Evolutionary conservation across 805 yeast species (phyloP).

Genomic region (Spathaspora gorwiae): DNA sequence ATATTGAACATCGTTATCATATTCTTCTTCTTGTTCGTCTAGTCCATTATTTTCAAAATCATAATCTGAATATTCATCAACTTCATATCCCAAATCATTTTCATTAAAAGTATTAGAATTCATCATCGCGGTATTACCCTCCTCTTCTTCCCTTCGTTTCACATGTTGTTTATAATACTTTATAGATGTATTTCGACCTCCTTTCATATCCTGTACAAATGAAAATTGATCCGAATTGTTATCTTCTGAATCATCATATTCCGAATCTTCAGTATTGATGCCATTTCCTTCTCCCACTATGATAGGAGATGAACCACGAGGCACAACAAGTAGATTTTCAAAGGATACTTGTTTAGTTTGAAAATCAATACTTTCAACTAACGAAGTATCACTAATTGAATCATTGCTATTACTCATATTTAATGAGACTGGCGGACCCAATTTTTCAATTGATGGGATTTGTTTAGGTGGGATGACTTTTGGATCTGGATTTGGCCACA

Average conservation of each 20-base stretch:
- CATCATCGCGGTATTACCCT: constrained; percentile 2
- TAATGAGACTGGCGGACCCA: constrained; percentile 4
- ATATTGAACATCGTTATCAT: constrained; percentile 10
- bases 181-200: constrained; percentile 42
- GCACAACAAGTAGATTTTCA: not conserved
- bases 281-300: not conserved
- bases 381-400: constrained; percentile 5
- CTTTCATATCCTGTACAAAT: constrained; percentile 34
- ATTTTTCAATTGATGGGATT: not conserved
- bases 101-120: constrained; percentile 21
- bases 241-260: constrained; percentile 9
- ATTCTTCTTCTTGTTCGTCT: constrained; percentile 18
- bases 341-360: constrained; percentile 9
- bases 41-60: constrained; percentile 42
- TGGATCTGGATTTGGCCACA: not conserved
- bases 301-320: not conserved
- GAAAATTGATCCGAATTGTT: constrained; percentile 37
- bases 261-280: constrained; percentile 1
- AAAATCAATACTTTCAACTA: constrained; percentile 10
- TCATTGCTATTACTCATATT: not conserved
- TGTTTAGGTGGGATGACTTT: not conserved
- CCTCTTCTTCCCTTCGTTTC: not conserved
- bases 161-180: constrained; percentile 34
- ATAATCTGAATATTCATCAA: constrained; percentile 32
- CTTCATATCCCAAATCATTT: constrained; percentile 27